Percentiles rank a stretch among this genome's conserved stretches.
phyloP scores from a whole-genome alignment of 352 stramenopile species.

The Blastocystis sp. region DNA sequence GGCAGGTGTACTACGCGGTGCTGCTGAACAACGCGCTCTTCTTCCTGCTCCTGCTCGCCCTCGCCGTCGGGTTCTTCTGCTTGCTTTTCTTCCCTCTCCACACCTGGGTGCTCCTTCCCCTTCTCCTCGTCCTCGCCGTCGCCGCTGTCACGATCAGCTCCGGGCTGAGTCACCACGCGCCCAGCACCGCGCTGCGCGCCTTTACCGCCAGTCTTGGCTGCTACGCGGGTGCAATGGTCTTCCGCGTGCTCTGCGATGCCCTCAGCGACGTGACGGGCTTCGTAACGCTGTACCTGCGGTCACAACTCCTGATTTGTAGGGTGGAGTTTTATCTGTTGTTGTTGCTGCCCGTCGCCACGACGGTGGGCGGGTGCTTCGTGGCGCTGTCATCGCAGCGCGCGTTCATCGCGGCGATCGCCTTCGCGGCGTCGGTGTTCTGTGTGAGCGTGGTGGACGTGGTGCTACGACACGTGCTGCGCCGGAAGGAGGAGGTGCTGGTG shows the following conservation, averaged over 20 bases:
- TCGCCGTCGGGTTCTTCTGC: neutral
- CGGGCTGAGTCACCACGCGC: neutral
- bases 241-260: neutral
- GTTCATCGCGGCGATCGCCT: neutral
- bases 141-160: neutral
- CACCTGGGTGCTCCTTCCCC: neutral
- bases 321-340: neutral
- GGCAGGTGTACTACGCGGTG: slow-evolving; percentile 31
- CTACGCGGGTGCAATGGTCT: neutral
- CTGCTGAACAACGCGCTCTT: neutral
- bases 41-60: neutral
- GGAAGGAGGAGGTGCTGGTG: neutral
- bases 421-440: neutral
- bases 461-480: neutral
- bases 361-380: neutral
- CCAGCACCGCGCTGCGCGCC: neutral
- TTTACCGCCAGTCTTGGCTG: neutral
- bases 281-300: neutral
- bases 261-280: neutral
- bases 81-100: neutral
- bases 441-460: neutral
- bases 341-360: neutral
- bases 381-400: neutral
- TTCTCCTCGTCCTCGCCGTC: neutral
- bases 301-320: neutral